Base-by-base conservation (phyloP, 1,284 basidiomycete genomes). In the Marasmius tenuissimus region DNA sequence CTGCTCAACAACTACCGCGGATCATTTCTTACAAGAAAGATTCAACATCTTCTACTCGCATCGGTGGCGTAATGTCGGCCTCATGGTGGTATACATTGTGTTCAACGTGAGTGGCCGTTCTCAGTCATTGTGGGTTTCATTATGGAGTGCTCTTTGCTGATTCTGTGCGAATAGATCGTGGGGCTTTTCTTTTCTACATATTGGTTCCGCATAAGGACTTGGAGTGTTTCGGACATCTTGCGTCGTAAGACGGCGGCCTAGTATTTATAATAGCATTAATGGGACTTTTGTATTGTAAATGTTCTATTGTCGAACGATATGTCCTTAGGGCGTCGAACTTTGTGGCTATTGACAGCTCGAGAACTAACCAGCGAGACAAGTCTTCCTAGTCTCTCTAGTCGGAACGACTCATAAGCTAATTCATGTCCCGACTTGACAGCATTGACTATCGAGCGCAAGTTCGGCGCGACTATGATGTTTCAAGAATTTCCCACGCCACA, bases 11-110 rank as follows among this genome's bases (percentile, higher is more conserved):
- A 65, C 67, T 3, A 77, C 76, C 8, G 78, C 81, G 3, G 79
- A 85, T 63, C 63, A 78, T 34, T 79, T 79, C 68, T 68, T 85
- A 37, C 70, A 64, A 11, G 35, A 47, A 6, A 71, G 38, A 33
- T 84, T 84, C 70, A 84, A 84, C 61, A 84, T 86, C 3, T 73
- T 70, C 50, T 84, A 83, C 62, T 64, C 67, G 14, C 75, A 85
- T 62, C 79, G 73, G 12, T 86, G 85, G 85, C 70, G 84, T 10
- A 70, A 86, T 64, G 68, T 82, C 42, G 84, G 83, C 0, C 57
- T 85, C 34, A 68, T 86, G 69, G 67, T 74, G 55, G 82, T 63
- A 5, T 84, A 77, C 59, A 75, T 79, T 40, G 57, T 69, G 2
- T 81, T 84, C 60, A 86, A 86, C 57, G 84, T 85, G 63, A 67